Conservation (phyloP, 1,139 yeast species). For the Debaryomyces subglobosus region DNA sequence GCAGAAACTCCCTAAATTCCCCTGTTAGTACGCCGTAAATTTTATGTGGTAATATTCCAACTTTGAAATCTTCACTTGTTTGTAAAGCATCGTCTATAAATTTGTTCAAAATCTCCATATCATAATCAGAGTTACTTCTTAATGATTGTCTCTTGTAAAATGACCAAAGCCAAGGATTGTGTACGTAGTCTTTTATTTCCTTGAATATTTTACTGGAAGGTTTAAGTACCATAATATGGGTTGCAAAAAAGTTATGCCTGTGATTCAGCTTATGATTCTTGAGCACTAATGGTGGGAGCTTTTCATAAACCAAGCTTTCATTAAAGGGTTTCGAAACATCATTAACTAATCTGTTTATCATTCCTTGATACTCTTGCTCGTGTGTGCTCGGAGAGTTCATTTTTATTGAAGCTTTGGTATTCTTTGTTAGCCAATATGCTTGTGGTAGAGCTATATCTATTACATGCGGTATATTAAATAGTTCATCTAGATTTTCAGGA, state of each 20-base stretch:
- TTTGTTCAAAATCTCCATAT: constrained; percentile 54
- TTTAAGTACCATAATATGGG: constrained; percentile 49
- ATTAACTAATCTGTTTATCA: constrained; percentile 16
- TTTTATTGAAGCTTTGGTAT: constrained; percentile 16
- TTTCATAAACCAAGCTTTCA: constrained; percentile 11
- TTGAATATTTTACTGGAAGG: constrained; percentile 36
- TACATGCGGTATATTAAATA: constrained; percentile 31
- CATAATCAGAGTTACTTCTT: constrained; percentile 37
- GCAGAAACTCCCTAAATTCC: constrained; percentile 41
- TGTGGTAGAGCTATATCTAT: constrained; percentile 38
- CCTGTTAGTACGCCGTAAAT: constrained; percentile 53
- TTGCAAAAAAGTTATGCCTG: constrained; percentile 37
- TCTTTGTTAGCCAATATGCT: constrained; percentile 39
- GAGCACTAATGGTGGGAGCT: constrained; percentile 25
- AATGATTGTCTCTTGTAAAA: constrained; percentile 24
- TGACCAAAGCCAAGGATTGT: constrained; percentile 38
- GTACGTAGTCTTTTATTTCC: constrained; percentile 31
- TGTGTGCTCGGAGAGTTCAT: constrained; percentile 19
- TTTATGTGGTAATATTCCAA: constrained; percentile 48
- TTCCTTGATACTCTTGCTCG: constrained; percentile 12
- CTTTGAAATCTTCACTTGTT: constrained; percentile 22
- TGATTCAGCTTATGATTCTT: constrained; percentile 36
- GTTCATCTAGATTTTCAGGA: constrained; percentile 32
- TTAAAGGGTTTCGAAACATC: constrained; percentile 12
- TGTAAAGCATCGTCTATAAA: constrained; percentile 28